These are phyloP conservation scores for Penicillium sp. DNA, from an alignment of 2,329 filamentous ascomycete genomes.

Conservation along the genomic window DNA sequence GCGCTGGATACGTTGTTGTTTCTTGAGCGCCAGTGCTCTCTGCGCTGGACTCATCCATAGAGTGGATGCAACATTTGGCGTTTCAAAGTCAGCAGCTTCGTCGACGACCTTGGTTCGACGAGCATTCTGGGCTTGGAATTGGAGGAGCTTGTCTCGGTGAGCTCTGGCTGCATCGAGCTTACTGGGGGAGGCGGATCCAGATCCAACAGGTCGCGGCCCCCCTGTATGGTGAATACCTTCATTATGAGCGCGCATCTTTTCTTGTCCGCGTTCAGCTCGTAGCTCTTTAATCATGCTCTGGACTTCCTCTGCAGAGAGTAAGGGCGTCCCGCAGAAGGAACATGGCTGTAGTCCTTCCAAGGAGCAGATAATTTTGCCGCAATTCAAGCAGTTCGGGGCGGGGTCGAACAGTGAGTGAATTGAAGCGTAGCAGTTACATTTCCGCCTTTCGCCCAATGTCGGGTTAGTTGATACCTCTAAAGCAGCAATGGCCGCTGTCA, in stretches of 20 bases:
- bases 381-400: constrained; percentile 88
- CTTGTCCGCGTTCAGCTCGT: constrained; percentile 80
- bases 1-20: constrained; percentile 79
- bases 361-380: constrained; percentile 93
- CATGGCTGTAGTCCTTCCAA: constrained; percentile 94
- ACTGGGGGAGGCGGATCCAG: constrained; percentile 41
- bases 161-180: constrained; percentile 72
- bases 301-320: constrained; percentile 74
- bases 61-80: constrained; percentile 63
- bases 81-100: constrained; percentile 77
- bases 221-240: constrained; percentile 47
- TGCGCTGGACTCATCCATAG: constrained; percentile 87
- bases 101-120: constrained; percentile 82
- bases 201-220: constrained; percentile 31
- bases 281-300: constrained; percentile 85
- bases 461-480: constrained; percentile 94
- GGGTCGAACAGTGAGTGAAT: constrained; percentile 87
- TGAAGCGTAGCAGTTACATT: constrained; percentile 84
- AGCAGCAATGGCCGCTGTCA: constrained; percentile 79
- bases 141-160: constrained; percentile 79
- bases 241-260: constrained; percentile 83
- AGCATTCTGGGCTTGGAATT: constrained; percentile 85
- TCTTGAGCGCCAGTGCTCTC: constrained; percentile 78
- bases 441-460: constrained; percentile 66
- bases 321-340: constrained; percentile 79